Conservation (phyloP, 2,329 filamentous ascomycete species). For the Fusarium luffae region DNA sequence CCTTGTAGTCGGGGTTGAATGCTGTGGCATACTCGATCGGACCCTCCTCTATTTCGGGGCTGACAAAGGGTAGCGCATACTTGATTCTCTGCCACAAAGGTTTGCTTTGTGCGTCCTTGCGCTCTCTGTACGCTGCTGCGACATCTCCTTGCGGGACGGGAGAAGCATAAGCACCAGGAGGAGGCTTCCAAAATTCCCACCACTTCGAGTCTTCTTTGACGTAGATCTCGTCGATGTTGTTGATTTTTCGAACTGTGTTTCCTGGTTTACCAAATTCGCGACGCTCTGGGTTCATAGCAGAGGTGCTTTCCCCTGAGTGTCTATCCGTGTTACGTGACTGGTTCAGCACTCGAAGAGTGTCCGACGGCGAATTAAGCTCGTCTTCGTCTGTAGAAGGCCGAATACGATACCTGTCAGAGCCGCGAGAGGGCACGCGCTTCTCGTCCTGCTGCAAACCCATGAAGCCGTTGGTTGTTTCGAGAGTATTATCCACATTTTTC, state of each 20-base stretch:
- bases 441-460: conserved; percentile 33
- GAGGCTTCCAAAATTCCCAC: conserved; percentile 74
- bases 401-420: conserved; percentile 17
- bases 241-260: conserved; percentile 65
- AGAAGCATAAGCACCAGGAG: conserved; percentile 69
- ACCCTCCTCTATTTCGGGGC: conserved; percentile 54
- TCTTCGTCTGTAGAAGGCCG: conserved; percentile 51
- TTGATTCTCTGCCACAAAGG: conserved; percentile 64
- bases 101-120: conserved; percentile 55
- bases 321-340: conserved; percentile 53
- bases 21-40: conserved; percentile 69
- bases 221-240: conserved; percentile 62
- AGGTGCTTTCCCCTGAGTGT: conserved; percentile 54
- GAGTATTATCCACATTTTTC: conserved; percentile 61
- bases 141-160: conserved; percentile 69
- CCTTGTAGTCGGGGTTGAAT: conserved; percentile 67
- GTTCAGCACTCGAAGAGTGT: conserved; percentile 50
- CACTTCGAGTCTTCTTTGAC: conserved; percentile 60
- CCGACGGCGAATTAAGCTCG: conserved; percentile 29
- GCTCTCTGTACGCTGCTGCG: conserved; percentile 48
- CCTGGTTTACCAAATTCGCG: conserved; percentile 34
- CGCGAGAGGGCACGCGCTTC: neutral
- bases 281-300: conserved; percentile 20
- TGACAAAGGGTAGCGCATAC: conserved; percentile 60
- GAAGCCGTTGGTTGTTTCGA: conserved; percentile 69